Evolutionary conservation across 2,329 filamentous ascomycete genomes (phyloP).

Genomic region (Neoscytalidium dimidiatum): DNA sequence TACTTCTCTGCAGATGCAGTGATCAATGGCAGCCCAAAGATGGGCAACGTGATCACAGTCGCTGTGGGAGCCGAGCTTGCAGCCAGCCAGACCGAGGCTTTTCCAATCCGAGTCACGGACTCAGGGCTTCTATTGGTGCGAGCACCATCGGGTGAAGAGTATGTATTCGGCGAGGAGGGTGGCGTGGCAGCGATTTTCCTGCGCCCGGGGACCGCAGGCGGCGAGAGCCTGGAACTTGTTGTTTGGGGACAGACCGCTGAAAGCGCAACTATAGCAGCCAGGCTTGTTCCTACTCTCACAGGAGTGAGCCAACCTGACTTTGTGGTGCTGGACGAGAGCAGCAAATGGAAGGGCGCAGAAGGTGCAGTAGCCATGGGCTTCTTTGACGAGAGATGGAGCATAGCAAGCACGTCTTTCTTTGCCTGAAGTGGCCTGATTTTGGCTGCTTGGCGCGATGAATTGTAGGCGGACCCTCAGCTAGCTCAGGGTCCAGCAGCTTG

Average conservation of each 20-base stretch:
- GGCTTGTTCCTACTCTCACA: slow-evolving; percentile 57
- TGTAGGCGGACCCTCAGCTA: neutral
- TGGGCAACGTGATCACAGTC: slow-evolving; percentile 51
- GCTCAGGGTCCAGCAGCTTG: neutral
- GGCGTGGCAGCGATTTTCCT: slow-evolving; percentile 55
- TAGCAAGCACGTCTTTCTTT: slow-evolving; percentile 51
- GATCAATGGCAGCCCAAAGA: slow-evolving; percentile 31
- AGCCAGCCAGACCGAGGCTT: slow-evolving; percentile 23
- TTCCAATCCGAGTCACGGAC: slow-evolving; percentile 33
- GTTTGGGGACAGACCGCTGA: slow-evolving; percentile 56
- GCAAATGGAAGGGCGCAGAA: slow-evolving; percentile 54
- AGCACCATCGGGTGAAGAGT: slow-evolving; percentile 23
- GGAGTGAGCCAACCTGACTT: slow-evolving; percentile 62
- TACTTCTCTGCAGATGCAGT: slow-evolving; percentile 58
- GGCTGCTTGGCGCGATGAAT: neutral
- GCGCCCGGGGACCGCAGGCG: slow-evolving; percentile 38
- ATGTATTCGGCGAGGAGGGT: slow-evolving; percentile 32
- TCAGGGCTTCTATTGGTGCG: neutral
- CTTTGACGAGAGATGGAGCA: slow-evolving; percentile 56
- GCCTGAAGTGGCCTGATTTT: neutral
- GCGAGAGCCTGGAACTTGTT: slow-evolving; percentile 54
- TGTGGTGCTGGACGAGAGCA: slow-evolving; percentile 49
- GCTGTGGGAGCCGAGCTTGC: slow-evolving; percentile 32
- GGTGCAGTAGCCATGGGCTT: slow-evolving; percentile 58
- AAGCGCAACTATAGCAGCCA: slow-evolving; percentile 52